Base-by-base conservation (phyloP, 2,329 filamentous ascomycete genomes). In the Conoideocrella luteorostrata region DNA sequence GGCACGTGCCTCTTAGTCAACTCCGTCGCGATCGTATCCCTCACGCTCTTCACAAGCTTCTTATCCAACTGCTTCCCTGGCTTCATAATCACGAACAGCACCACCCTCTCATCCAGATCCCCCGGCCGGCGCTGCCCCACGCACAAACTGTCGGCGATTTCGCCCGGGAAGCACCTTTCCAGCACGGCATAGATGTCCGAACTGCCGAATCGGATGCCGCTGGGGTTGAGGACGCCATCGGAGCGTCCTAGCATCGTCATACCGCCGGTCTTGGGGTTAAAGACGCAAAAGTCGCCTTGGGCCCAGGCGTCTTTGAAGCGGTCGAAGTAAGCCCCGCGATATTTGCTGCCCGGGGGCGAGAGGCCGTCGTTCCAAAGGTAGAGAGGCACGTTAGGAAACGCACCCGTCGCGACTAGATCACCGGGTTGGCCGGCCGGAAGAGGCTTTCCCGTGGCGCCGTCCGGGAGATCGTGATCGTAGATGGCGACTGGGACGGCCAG, bases 171-270 rank as follows among this genome's bases (percentile, higher is more conserved):
- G 43, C 75, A 68, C 20, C 71, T 66, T 62, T 88, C 84, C 4
- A 90, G 62, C 1, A 90, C 83, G 11, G 74, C 75, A 61, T 93
- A 94, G 26, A 93, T 84, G 61, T 93, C 88, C 1, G 85, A 81
- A 4, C 80, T 85, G 0, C 87, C 88, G 55, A 93, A 94, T 0
- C 87, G 74, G 10, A 93, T 80, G 0, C 87, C 87, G 6, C 76
- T 81, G 0, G 87, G 87, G 57, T 93, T 93, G 41, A 93, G 65
- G 2, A 93, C 86, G 11, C 86, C 87, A 56, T 93, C 87, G 2
- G 80, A 83, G 2, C 86, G 73, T 1, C 85, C 85, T 0, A 87
- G 72, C 52, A 90, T 82, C 11, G 76, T 60, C 5, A 88, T 59
- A 36, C 78, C 75, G 6, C 78, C 75, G 1, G 86, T 90, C 4